Evolutionary conservation across 2,329 filamentous ascomycete species (phyloP), one percentile per base, ranked within the genome.

Genomic region (Coniella vitis): DNA sequence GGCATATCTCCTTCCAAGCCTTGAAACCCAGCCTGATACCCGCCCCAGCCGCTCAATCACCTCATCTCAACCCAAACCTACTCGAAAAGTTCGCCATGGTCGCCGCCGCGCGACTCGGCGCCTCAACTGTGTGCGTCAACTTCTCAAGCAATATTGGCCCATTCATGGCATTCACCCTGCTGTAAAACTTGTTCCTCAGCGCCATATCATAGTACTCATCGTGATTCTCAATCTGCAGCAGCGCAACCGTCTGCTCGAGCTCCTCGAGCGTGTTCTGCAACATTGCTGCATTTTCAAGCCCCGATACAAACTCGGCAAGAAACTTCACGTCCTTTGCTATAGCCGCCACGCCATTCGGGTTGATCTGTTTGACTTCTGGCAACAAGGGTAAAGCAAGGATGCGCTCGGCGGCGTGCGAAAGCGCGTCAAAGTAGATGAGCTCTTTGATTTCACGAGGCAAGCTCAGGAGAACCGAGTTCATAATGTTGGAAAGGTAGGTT

Each of bases 361-460:
- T 95, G 65, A 98, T 96, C 57, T 82, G 81, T 60, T 83, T 88
- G 31, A 97, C 89, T 29, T 85, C 80, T 0, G 82, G 71, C 10
- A 89, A 85, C 35, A 96, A 75, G 0, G 90, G 88, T 9, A 95
- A 78, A 20, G 81, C 79, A 54, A 95, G 68, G 48, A 96, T 93
- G 65, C 86, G 88, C 54, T 86, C 86, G 3, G 88, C 85, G 2
- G 93, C 90, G 65, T 98, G 93, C 48, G 84, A 90, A 32, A 98
- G 77, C 0, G 93, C 93, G 63, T 97, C 93, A 62, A 95, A 96
- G 69, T 98, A 97, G 59, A 98, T 95, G 48, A 96, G 81, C 64
- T 95, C 90, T 64, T 97, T 97, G 67, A 98, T 96, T 60, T 95
- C 88, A 25, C 89, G 83, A 0, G 94, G 93, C n/a, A 98, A 72